Evolutionary conservation across 2,329 filamentous ascomycete species (phyloP), one percentile per base, ranked within the genome.

Genomic region (Myriangium duriaei): DNA sequence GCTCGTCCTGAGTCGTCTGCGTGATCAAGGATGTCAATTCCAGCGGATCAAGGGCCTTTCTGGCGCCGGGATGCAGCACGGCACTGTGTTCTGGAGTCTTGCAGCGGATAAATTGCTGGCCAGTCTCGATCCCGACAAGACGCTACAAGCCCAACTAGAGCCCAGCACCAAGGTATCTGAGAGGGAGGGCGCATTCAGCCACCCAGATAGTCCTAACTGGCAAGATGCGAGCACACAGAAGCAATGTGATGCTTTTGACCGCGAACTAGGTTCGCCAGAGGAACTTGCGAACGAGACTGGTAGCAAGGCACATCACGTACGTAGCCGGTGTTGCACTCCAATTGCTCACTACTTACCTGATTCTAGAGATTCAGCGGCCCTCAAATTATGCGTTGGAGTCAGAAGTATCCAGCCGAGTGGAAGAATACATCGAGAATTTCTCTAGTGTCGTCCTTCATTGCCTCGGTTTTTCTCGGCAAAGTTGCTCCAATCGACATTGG

Each of bases 61-160:
- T 52, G 91, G 86, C 45, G 87, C 88, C 11, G 87, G 91, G 39
- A 92, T 96, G 72, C 91, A 98, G 67, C 91, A 96, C 60, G 91
- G 91, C 21, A 96, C 88, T 57, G 86, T 96, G 17, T 96, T 91
- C 64, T 96, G 88, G 88, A 81, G 73, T 42, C 58, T 65, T 31
- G 63, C 76, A 40, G 87, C 83, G 4, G 80, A 82, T 54, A 52
- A 59, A 5, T 53, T 80, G 30, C 69, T 96, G 30, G 62, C 57
- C 3, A 63, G 52, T 10, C 63, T 96, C 30, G 68, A 83, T 47
- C 55, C 69, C 2, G 61, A 61, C 13, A 72, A 72, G 54, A 62
- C 69, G 1, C 64, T 96, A 32, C 69, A 81, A 34, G 76, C 81
- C 43, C 86, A 93, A 62, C 65, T 96, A 16, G 60, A 59, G 41